phyloP scores from a whole-genome alignment of 2,329 filamentous ascomycete genomes.

The Paracoccidioides brasiliensis region DNA sequence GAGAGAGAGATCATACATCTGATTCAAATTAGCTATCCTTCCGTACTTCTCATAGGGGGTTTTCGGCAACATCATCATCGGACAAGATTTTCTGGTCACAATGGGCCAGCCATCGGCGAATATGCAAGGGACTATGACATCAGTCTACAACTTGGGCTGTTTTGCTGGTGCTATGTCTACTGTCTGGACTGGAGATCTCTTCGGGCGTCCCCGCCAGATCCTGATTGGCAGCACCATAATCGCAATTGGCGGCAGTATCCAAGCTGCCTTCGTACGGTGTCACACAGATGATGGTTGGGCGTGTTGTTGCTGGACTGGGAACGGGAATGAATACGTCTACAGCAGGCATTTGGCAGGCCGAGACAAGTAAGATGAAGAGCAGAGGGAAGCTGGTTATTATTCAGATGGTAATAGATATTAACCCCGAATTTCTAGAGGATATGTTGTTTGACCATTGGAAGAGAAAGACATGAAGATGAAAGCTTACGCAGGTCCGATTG shows the following conservation, averaged over 20 bases:
- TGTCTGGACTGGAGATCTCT: slow-evolving; percentile 29
- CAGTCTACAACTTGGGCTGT: slow-evolving; percentile 30
- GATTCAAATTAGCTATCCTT: no score
- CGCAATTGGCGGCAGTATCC: slow-evolving; percentile 32
- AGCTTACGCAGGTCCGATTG: neutral
- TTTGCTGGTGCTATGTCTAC: slow-evolving; percentile 35
- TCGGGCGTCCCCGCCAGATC: slow-evolving; percentile 32
- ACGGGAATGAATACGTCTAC: slow-evolving; percentile 40
- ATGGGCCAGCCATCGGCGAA: slow-evolving; percentile 7
- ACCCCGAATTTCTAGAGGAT: no score
- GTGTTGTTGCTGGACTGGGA: slow-evolving; percentile 35
- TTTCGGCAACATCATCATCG: slow-evolving; percentile 10
- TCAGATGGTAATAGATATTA: slow-evolving; percentile 14
- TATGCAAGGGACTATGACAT: slow-evolving; percentile 10
- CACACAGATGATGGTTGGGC: slow-evolving; percentile 34
- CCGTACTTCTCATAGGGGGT: slow-evolving; percentile 4
- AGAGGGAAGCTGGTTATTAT: slow-evolving; percentile 27
- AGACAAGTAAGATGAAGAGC: slow-evolving; percentile 29
- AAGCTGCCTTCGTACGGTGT: slow-evolving; percentile 30
- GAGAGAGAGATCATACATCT: neutral
- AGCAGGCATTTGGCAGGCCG: slow-evolving; percentile 33
- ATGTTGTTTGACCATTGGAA: no score
- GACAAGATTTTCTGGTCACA: slow-evolving; percentile 12
- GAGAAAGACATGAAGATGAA: neutral
- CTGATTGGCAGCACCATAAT: slow-evolving; percentile 31